phyloP scores from a whole-genome alignment of 2,329 filamentous ascomycete species.

The Pseudogymnoascus sp. region DNA sequence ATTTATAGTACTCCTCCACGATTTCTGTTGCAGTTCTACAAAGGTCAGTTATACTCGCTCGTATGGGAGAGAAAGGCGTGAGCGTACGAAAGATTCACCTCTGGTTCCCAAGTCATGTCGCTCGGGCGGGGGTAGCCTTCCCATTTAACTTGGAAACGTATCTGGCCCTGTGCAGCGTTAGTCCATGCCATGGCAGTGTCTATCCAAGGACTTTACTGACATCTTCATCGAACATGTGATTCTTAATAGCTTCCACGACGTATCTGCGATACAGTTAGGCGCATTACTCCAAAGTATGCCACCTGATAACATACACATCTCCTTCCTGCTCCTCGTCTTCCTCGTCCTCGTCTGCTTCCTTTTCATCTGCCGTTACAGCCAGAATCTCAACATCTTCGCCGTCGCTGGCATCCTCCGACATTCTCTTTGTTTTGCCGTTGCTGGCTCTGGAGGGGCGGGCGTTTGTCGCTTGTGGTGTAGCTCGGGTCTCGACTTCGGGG shows the following conservation, averaged over 20 bases:
- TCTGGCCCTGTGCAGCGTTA: constrained; percentile 28
- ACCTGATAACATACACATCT: constrained; percentile 29
- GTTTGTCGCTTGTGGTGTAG: neutral
- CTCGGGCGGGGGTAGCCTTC: constrained; percentile 63
- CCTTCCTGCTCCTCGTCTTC: constrained; percentile 36
- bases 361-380: constrained; percentile 15
- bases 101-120: constrained; percentile 74
- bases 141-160: constrained; percentile 72
- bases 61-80: neutral
- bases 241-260: constrained; percentile 61
- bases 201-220: neutral
- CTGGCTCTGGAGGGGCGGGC: neutral
- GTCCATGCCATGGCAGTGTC: neutral
- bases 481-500: neutral
- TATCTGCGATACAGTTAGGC: neutral
- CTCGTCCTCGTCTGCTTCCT: constrained; percentile 29
- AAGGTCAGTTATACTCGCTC: neutral
- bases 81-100: constrained; percentile 56
- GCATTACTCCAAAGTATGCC: neutral
- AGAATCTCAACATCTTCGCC: constrained; percentile 19
- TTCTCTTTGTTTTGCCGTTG: neutral
- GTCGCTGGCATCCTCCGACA: constrained; percentile 13
- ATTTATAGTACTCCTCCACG: constrained; percentile 56
- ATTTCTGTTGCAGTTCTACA: constrained; percentile 46
- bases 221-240: constrained; percentile 53